phyloP scores from a whole-genome alignment of 352 stramenopile genomes.

The Phytopythium boreale region DNA sequence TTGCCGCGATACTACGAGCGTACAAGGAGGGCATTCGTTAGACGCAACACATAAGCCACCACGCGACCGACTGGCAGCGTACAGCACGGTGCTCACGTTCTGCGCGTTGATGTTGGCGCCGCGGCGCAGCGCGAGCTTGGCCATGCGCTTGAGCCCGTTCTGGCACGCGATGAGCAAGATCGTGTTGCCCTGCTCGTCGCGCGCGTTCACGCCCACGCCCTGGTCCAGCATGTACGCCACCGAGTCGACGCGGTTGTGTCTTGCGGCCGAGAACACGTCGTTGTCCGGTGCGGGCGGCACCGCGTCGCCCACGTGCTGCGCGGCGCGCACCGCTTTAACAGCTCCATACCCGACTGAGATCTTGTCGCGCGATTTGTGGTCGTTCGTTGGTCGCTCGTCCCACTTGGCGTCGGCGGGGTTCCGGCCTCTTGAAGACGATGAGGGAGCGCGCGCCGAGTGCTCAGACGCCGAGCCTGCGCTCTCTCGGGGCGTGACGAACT shows the following conservation, averaged over 20 bases:
- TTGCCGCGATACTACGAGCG: conserved; percentile 65
- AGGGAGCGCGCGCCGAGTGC: background rate
- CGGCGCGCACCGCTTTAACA: background rate
- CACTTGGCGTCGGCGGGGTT: background rate
- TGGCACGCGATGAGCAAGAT: conserved; percentile 87
- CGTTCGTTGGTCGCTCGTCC: conserved; percentile 7
- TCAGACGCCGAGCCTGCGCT: conserved; percentile 7
- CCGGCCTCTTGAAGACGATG: background rate
- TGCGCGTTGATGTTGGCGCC: conserved; percentile 87
- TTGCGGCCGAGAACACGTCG: conserved; percentile 84
- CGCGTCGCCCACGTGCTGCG: conserved; percentile 8
- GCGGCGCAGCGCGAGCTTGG: conserved; percentile 78
- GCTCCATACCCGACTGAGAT: conserved; percentile 3
- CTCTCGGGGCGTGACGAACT: conserved; percentile 55
- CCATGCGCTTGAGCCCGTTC: conserved; percentile 89
- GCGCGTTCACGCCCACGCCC: conserved; percentile 75
- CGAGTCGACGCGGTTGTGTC: conserved; percentile 85
- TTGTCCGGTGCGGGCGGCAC: conserved; percentile 36
- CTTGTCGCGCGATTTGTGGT: conserved; percentile 25
- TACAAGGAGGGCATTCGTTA: conserved; percentile 4
- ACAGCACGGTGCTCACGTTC: too few species aligned
- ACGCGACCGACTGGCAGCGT: too few species aligned
- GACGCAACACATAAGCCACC: background rate
- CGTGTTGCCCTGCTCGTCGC: conserved; percentile 83
- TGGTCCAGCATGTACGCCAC: conserved; percentile 83